phyloP scores from a whole-genome alignment of 805 yeast species.

The Barnettozyma sp. region DNA sequence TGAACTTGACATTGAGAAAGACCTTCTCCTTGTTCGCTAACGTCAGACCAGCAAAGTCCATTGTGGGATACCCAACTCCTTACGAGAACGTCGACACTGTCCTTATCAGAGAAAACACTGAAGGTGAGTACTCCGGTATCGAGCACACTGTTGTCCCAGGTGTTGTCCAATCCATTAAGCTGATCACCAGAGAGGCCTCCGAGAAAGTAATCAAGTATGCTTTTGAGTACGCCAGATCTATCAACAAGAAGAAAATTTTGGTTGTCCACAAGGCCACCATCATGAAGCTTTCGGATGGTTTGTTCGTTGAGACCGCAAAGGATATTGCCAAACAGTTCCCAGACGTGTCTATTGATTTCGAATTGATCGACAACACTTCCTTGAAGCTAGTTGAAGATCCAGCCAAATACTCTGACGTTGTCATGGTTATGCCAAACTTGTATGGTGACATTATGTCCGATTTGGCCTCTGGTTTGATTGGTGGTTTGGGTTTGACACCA shows the following conservation, averaged over 20 bases:
- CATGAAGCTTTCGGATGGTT: slow-evolving; percentile 97
- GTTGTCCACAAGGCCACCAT: slow-evolving; percentile 98
- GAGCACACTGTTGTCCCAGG: slow-evolving; percentile 98
- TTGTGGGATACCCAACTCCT: slow-evolving; percentile 87
- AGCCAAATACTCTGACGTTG: slow-evolving; percentile 72
- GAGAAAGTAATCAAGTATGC: slow-evolving; percentile 96
- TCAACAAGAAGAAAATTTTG: slow-evolving; percentile 78
- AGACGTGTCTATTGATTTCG: slow-evolving; percentile 73
- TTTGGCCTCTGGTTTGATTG: slow-evolving; percentile 94
- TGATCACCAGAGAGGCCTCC: slow-evolving; percentile 93
- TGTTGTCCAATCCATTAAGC: slow-evolving; percentile 95
- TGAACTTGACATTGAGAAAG: slow-evolving; percentile 95
- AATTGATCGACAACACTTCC: slow-evolving; percentile 93
- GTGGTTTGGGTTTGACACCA: slow-evolving; percentile 98
- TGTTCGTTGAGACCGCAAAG: slow-evolving; percentile 86
- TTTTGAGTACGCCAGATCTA: slow-evolving; percentile 88
- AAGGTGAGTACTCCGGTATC: slow-evolving; percentile 99
- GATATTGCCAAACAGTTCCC: slow-evolving; percentile 90
- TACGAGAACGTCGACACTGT: slow-evolving; percentile 83
- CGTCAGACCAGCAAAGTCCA: slow-evolving; percentile 93
- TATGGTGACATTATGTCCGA: slow-evolving; percentile 99
- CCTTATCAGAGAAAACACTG: slow-evolving; percentile 97
- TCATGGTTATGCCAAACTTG: slow-evolving; percentile 96
- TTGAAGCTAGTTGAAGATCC: slow-evolving; percentile 89
- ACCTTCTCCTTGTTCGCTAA: slow-evolving; percentile 94